phyloP scores from a whole-genome alignment of 805 yeast genomes.

The Myxozyma geophila region DNA sequence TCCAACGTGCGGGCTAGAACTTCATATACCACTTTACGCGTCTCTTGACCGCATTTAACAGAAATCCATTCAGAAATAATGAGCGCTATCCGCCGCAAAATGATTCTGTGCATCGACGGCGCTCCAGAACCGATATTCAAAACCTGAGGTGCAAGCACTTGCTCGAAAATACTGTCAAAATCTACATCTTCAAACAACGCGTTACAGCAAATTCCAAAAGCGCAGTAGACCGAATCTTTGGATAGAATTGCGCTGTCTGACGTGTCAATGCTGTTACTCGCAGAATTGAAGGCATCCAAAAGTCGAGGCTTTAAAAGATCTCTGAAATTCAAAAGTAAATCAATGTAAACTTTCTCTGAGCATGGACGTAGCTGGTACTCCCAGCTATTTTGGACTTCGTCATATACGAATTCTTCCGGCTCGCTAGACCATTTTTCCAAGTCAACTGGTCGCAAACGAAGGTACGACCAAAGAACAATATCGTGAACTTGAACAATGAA shows the following conservation, averaged over 20 bases:
- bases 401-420: constrained; percentile 93
- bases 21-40: constrained; percentile 62
- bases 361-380: constrained; percentile 86
- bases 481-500: constrained; percentile 65
- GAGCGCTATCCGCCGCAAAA: constrained; percentile 76
- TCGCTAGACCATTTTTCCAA: constrained; percentile 80
- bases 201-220: constrained; percentile 77
- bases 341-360: constrained; percentile 82
- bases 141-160: constrained; percentile 68
- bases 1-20: constrained; percentile 58
- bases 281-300: constrained; percentile 23
- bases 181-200: constrained; percentile 68
- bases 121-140: constrained; percentile 29
- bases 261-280: constrained; percentile 2
- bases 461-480: constrained; percentile 70
- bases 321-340: constrained; percentile 67
- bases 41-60: constrained; percentile 63
- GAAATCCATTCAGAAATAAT: constrained; percentile 82
- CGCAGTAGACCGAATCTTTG: constrained; percentile 80
- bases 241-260: constrained; percentile 55
- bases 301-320: constrained; percentile 53
- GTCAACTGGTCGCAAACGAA: constrained; percentile 74
- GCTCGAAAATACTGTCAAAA: constrained; percentile 59
- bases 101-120: constrained; percentile 59
- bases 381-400: constrained; percentile 75